phyloP scores from a whole-genome alignment of 1,284 basidiomycete genomes.

The Irpex lacteus region DNA sequence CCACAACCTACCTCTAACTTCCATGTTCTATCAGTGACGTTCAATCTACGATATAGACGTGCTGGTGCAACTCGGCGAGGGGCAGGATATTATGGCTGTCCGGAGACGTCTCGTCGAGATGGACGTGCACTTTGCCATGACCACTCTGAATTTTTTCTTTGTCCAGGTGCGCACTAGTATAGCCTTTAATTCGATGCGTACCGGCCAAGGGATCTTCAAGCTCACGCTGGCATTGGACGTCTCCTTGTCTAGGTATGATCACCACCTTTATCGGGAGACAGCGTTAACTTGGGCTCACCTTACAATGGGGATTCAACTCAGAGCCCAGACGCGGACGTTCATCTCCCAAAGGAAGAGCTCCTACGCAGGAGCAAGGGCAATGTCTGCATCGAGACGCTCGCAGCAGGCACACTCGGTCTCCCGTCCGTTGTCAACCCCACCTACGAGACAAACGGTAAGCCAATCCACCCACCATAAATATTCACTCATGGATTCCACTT shows the following conservation, averaged over 20 bases:
- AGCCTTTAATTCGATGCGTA: too few relatives aligned
- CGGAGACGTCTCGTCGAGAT: neutral
- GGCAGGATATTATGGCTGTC: neutral
- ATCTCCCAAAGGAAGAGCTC: neutral
- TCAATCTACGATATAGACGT: neutral
- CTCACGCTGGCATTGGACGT: too few relatives aligned
- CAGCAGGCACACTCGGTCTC: neutral
- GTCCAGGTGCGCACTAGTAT: neutral
- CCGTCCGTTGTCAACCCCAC: neutral
- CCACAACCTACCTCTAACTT: neutral
- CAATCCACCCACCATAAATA: neutral
- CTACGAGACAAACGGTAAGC: neutral
- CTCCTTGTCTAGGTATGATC: too few relatives aligned
- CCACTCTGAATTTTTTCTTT: neutral
- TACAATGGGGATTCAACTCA: neutral
- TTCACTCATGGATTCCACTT: too few relatives aligned
- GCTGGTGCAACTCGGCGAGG: neutral
- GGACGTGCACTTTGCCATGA: neutral
- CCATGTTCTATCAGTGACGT: too few relatives aligned
- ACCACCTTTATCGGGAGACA: too few relatives aligned
- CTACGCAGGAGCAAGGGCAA: neutral
- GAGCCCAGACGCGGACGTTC: neutral
- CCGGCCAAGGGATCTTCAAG: too few relatives aligned
- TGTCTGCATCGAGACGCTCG: neutral
- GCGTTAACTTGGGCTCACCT: too few relatives aligned